Base-by-base conservation (phyloP, 225 moss, liverwort and hornwort genomes). In the Pleurozium schreberi region DNA sequence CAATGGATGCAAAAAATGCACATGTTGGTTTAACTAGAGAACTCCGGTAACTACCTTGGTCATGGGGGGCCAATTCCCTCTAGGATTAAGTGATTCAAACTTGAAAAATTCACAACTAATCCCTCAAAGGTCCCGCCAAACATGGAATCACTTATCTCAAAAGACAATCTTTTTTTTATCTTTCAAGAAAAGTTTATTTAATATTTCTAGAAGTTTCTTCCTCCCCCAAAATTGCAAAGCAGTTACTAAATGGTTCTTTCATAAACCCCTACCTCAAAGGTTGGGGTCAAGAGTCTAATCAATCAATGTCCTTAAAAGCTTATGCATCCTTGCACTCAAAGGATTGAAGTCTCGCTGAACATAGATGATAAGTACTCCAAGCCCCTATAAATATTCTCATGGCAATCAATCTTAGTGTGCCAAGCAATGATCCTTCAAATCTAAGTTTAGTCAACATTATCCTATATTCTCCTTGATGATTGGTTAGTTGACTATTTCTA, bases 31-130 rank as follows among this genome's bases (percentile, higher is more conserved):
- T 45, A 47, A 47, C 3, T 0, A 0, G 0, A 73, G 6, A 9
- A 18, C 18, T 28, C 45, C 18, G 10, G 18, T 45, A 3, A 28
- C 6, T 71, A 28, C 10, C 10, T 45, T 73, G 1, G 6, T 10
- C 1, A 30, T 28, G 1, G 25, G 10, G 6, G 2, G 2, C 6
- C 0, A 0, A 4, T 0, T 45, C 49, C 0, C 49, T 49, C 3
- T 49, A 31, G 11, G 4, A 1, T 33, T 49, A 33, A 33, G 20
- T 33, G 8, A 22, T 75, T 34, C 13, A 2, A 21, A 33, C 8
- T 50, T 50, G 1, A 34, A 50, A 33, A 50, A 34, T 52, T 34
- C 2, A 20, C 34, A 75, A 2, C 22, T 22, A 52, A 34, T 34
- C 21, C 2, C 1, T 13, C 5, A 50, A 34, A 34, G 14, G 5